These are phyloP conservation scores for Sarocladiaceae sp. DNA, from an alignment of 2,329 filamentous ascomycete species.

Conservation along the genomic window DNA sequence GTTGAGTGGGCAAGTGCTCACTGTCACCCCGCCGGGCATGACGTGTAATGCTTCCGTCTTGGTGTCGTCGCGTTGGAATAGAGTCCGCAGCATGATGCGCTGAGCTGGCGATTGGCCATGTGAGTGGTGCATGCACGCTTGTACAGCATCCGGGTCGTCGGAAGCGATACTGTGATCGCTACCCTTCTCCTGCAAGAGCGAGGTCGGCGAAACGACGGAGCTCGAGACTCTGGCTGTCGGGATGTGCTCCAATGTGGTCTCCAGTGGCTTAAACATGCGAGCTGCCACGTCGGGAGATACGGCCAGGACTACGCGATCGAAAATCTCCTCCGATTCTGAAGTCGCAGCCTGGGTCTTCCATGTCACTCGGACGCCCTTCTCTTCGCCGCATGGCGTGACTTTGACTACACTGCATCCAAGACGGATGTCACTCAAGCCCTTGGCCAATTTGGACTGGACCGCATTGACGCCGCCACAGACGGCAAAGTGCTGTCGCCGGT, in stretches of 20 bases:
- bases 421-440: slow-evolving; percentile 33
- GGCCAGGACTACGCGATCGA: slow-evolving; percentile 50
- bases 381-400: slow-evolving; percentile 22
- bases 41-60: slow-evolving; percentile 50
- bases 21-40: slow-evolving; percentile 44
- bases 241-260: slow-evolving; percentile 32
- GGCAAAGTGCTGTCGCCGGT: slow-evolving; percentile 45
- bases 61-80: slow-evolving; percentile 21
- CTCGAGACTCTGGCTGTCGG: slow-evolving; percentile 45
- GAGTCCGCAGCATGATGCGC: slow-evolving; percentile 30
- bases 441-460: slow-evolving; percentile 41
- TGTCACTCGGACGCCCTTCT: slow-evolving; percentile 22
- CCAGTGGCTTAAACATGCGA: slow-evolving; percentile 40
- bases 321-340: slow-evolving; percentile 26
- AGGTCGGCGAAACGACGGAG: slow-evolving; percentile 30
- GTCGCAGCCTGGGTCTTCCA: slow-evolving; percentile 25
- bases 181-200: slow-evolving; percentile 3
- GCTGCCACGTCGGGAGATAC: slow-evolving; percentile 50
- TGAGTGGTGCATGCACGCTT: slow-evolving; percentile 23
- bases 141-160: slow-evolving; percentile 3
- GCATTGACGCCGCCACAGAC: slow-evolving; percentile 44
- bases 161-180: slow-evolving; percentile 12
- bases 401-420: slow-evolving; percentile 33
- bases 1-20: slow-evolving; percentile 46
- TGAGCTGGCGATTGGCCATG: slow-evolving; percentile 23